Evolutionary conservation across 2,329 filamentous ascomycete genomes (phyloP), one percentile per base, ranked within the genome.

Genomic region (Cladosporium sphaerospermum): DNA sequence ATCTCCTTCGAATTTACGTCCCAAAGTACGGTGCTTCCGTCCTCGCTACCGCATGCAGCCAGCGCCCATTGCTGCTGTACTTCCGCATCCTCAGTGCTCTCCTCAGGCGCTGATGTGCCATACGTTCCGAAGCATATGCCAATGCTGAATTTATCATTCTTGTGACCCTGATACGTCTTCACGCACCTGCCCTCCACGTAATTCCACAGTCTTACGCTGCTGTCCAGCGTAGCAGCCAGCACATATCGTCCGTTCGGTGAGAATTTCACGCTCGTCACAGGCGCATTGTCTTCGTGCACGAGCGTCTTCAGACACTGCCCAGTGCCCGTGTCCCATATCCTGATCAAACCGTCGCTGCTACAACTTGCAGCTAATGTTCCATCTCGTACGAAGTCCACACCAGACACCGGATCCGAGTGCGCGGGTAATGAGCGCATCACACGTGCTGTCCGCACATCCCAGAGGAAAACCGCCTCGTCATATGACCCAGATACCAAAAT

Each of bases 161-260:
- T 73, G 65, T 97, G 93, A 0, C 93, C 93, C 68, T 96, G 90
- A 70, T 97, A 99, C 11, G 93, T 99, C 77, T 99, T 99, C 64
- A 96, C 86, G 61, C 93, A 93, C 28, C 84, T 83, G 7, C 92
- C 92, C 36, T 89, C 83, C 8, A 95, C 86, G 67, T 97, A 99
- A 69, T 96, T 88, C 93, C 93, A 99, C 18, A 99, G 75, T 2
- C 93, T 84, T 44, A 99, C 81, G 66, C 88, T 92, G 56, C 85
- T 88, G 73, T 99, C 93, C 59, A 96, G 79, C 58, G 89, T 96
- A 71, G 88, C 96, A 10, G 93, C 92, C 2, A 97, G 80, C 52
- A 99, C 86, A 67, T 88, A 96, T 58, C 88, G 90, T 14, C 93
- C 92, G 66, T 99, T 99, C 3, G 93, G 92, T 4, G 87, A 87